Evolutionary conservation across 2,329 filamentous ascomycete genomes (phyloP).

Genomic region (Chalaropsis ovoidea): DNA sequence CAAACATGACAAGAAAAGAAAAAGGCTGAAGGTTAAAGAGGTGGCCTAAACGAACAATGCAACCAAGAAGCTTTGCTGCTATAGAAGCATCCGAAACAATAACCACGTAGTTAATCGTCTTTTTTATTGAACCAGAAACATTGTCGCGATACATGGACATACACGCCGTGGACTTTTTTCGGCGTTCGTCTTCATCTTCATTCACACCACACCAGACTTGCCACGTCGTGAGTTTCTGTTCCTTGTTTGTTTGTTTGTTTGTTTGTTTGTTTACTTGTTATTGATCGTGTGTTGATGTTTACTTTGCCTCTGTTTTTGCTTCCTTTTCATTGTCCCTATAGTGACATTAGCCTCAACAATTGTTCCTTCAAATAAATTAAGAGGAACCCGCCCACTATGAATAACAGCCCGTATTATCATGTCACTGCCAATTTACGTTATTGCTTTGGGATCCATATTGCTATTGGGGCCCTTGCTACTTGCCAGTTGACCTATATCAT

Average conservation of each 20-base stretch:
- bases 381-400: not conserved
- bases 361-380: conserved; percentile 1
- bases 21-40: not conserved
- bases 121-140: no score
- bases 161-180: not conserved
- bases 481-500: not conserved
- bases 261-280: not conserved
- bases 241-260: not conserved
- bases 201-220: not conserved
- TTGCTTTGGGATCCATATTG: no score
- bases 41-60: not conserved
- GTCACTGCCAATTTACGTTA: not conserved
- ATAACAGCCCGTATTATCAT: not conserved
- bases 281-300: conserved; percentile 6
- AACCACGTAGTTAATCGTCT: no score
- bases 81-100: no score
- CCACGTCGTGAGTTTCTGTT: not conserved
- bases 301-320: not conserved
- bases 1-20: not conserved
- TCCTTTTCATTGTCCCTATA: conserved; percentile 2
- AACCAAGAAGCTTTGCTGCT: not conserved
- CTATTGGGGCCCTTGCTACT: no score
- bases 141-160: no score
- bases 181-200: not conserved
- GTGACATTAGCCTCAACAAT: conserved; percentile 1